Conservation (phyloP, 1,284 basidiomycete genomes). For the Anthracocystis setariae region DNA sequence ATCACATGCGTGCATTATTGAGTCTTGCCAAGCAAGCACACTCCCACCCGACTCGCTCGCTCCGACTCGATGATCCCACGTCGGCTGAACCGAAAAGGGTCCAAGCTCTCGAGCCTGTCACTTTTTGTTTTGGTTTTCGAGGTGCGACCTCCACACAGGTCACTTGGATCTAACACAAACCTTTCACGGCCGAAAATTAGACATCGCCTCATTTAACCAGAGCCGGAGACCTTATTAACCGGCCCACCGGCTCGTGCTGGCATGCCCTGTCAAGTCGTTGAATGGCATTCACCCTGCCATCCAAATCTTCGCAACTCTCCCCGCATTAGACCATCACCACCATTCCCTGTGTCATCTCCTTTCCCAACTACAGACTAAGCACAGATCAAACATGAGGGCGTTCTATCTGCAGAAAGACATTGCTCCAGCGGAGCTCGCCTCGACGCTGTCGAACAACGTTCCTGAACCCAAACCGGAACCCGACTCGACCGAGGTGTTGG, state of each 20-base stretch:
- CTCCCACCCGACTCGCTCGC: neutral
- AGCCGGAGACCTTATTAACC: constrained; percentile 14
- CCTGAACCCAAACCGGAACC: constrained; percentile 47
- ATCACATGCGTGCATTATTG: too few species aligned
- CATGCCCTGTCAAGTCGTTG: neutral
- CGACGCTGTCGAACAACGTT: constrained; percentile 41
- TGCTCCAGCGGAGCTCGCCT: constrained; percentile 49
- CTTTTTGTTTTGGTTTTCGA: neutral
- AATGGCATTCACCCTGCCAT: constrained; percentile 1
- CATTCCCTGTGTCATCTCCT: neutral
- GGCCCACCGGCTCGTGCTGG: constrained; percentile 6
- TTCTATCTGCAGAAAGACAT: constrained; percentile 61
- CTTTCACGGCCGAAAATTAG: neutral
- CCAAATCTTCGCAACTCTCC: neutral
- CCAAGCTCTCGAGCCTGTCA: constrained; percentile 2
- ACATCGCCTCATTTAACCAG: neutral
- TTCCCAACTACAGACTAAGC: neutral
- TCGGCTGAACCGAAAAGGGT: neutral
- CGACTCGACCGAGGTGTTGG: constrained; percentile 50
- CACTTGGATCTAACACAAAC: neutral
- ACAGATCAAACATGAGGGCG: constrained; percentile 45
- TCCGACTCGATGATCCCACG: constrained; percentile 5
- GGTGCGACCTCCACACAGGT: neutral
- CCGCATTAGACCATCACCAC: constrained; percentile 1
- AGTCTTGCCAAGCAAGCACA: neutral